These are phyloP conservation scores for Boletellus emodensis DNA, from an alignment of 768 basidiomycete species.

Conservation along the genomic window DNA sequence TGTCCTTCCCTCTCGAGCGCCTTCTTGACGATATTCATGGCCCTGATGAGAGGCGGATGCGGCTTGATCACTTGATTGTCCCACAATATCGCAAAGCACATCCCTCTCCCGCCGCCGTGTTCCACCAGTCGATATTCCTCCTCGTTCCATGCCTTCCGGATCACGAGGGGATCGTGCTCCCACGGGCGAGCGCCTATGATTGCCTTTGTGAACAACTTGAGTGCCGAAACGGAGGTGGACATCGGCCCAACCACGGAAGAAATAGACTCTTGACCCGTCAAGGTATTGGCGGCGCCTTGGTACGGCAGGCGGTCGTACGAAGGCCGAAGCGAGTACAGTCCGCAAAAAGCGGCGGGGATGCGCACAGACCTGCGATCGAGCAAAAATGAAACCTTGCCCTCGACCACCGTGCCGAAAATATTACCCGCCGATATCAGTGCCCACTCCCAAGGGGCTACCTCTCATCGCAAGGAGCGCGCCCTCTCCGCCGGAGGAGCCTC, in stretches of 20 bases:
- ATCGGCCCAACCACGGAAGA: conserved; percentile 76
- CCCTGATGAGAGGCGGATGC: conserved; percentile 63
- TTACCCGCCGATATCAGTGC: conserved; percentile 80
- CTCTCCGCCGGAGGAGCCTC: conserved; percentile 88
- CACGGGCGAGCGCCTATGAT: conserved; percentile 46
- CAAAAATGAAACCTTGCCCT: neutral
- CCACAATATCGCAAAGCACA: conserved; percentile 65
- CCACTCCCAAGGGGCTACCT: conserved; percentile 58
- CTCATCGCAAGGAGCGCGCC: conserved; percentile 62
- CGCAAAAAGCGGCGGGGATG: conserved; percentile 66
- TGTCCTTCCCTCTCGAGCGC: conserved; percentile 65
- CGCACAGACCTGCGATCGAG: conserved; percentile 54
- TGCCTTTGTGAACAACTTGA: conserved; percentile 50
- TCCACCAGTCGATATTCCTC: conserved; percentile 55
- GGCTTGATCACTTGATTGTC: conserved; percentile 58
- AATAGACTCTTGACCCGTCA: conserved; percentile 71
- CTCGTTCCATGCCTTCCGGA: conserved; percentile 59
- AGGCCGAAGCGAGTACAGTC: conserved; percentile 70
- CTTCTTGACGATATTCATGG: conserved; percentile 52
- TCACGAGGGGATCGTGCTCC: conserved; percentile 57
- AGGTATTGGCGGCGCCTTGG: conserved; percentile 56
- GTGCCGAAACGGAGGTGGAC: conserved; percentile 57
- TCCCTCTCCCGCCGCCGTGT: conserved; percentile 48
- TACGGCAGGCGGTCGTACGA: conserved; percentile 73
- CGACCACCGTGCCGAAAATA: neutral